These are phyloP conservation scores for Colletotrichum agaves DNA, from an alignment of 2,329 filamentous ascomycete species.

Conservation along the genomic window DNA sequence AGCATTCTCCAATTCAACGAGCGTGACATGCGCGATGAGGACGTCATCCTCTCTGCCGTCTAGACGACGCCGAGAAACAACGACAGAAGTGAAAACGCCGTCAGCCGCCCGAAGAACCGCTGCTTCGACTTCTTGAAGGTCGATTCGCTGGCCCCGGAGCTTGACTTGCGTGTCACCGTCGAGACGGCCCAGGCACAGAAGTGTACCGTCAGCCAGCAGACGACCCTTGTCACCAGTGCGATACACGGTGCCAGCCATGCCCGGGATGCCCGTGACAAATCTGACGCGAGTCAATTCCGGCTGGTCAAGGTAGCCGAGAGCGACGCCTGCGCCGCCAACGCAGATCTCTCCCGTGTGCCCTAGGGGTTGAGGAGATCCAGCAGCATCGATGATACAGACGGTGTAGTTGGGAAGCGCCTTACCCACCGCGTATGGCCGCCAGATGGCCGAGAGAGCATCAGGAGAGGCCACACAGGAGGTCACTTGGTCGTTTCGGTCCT, in stretches of 20 bases:
- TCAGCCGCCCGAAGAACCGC: conserved; percentile 37
- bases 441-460: too few species aligned
- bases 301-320: conserved; percentile 52
- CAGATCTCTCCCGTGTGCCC: conserved; percentile 50
- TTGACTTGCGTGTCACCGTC: conserved; percentile 58
- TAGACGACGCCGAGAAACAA: not conserved
- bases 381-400: conserved; percentile 54
- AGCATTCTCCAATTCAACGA: too few species aligned
- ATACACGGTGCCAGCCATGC: too few species aligned
- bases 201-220: not conserved
- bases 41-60: too few species aligned
- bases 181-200: conserved; percentile 48
- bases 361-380: conserved; percentile 47
- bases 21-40: too few species aligned
- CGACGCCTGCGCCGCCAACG: conserved; percentile 53
- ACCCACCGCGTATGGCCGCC: conserved; percentile 23
- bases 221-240: not conserved
- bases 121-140: conserved; percentile 54
- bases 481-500: too few species aligned
- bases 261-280: conserved; percentile 23
- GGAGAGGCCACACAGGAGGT: too few species aligned
- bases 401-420: conserved; percentile 46
- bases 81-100: not conserved
- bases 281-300: conserved; percentile 35
- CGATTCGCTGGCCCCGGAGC: conserved; percentile 56